Conservation (phyloP, 805 yeast species). For the Candida piceae region DNA sequence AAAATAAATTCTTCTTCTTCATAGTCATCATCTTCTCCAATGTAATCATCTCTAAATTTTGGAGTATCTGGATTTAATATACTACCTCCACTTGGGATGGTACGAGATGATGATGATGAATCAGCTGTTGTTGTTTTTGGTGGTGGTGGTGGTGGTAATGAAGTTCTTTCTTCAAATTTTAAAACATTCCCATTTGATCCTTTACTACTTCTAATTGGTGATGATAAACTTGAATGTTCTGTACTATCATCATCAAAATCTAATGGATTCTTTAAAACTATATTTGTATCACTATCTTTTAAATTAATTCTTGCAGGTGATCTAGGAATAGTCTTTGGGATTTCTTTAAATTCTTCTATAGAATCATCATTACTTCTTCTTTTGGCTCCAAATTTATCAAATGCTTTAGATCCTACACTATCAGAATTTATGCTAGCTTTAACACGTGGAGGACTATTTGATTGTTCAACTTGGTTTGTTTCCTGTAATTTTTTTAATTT, state of each 20-base stretch:
- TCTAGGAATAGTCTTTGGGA: background rate
- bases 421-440: slow-evolving; percentile 4
- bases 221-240: background rate
- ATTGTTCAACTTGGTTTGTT: slow-evolving; percentile 9
- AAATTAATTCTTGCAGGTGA: background rate
- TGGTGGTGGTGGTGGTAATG: slow-evolving; percentile 3
- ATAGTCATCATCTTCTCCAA: slow-evolving; percentile 10
- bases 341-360: background rate
- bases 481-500: slow-evolving; percentile 25
- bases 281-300: background rate
- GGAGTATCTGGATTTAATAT: slow-evolving; percentile 15
- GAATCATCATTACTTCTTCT: slow-evolving; percentile 11
- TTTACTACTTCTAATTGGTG: too few relatives aligned
- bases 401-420: slow-evolving; percentile 16
- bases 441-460: slow-evolving; percentile 9
- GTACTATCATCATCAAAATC: slow-evolving; percentile 1
- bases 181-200: background rate
- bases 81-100: slow-evolving; percentile 22
- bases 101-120: slow-evolving; percentile 9
- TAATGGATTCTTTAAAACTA: slow-evolving; percentile 2
- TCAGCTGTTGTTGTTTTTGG: too few relatives aligned
- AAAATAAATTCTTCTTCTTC: slow-evolving; percentile 46
- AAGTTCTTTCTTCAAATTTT: background rate
- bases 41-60: too few relatives aligned
- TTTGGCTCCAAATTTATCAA: slow-evolving; percentile 29